Conservation (phyloP, 1,139 yeast genomes). For the Taphrina pruni region DNA sequence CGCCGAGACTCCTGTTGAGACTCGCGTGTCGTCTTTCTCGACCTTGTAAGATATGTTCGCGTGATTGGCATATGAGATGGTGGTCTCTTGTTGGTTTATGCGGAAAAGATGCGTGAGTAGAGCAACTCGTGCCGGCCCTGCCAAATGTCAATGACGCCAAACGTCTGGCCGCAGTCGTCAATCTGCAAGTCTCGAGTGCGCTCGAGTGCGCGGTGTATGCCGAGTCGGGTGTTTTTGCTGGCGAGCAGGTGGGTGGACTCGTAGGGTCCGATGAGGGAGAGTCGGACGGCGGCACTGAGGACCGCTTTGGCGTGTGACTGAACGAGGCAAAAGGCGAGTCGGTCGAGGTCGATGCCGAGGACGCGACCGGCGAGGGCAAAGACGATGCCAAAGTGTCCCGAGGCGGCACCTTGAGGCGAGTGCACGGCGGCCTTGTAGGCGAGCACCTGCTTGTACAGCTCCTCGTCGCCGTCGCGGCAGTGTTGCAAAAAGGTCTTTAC, state of each 20-base stretch:
- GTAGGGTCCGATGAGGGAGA: slow-evolving; percentile 42
- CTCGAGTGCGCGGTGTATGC: slow-evolving; percentile 9
- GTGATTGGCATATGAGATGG: no score
- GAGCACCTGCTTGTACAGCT: slow-evolving; percentile 4
- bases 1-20: no score
- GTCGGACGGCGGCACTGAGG: slow-evolving; percentile 42
- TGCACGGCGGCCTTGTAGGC: slow-evolving; percentile 17
- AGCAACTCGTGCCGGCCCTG: slow-evolving; percentile 43
- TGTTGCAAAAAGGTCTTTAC: slow-evolving; percentile 19
- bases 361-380: slow-evolving; percentile 40
- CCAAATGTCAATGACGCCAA: slow-evolving; percentile 39
- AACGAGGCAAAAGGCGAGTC: slow-evolving; percentile 25
- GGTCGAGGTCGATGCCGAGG: slow-evolving; percentile 32
- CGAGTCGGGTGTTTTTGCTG: slow-evolving; percentile 25
- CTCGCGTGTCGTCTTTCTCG: no score
- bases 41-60: no score
- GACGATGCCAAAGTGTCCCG: slow-evolving; percentile 41
- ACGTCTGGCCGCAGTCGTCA: slow-evolving; percentile 41
- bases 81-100: neutral
- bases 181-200: neutral
- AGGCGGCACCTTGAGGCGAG: slow-evolving; percentile 1
- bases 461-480: slow-evolving; percentile 4
- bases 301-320: slow-evolving; percentile 42
- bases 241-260: slow-evolving; percentile 38
- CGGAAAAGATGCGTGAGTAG: slow-evolving; percentile 41